Evolutionary conservation across 164 flowering plant species (phyloP), one percentile per base, ranked within the genome.

Genomic region (Paratinospora sagittata): DNA sequence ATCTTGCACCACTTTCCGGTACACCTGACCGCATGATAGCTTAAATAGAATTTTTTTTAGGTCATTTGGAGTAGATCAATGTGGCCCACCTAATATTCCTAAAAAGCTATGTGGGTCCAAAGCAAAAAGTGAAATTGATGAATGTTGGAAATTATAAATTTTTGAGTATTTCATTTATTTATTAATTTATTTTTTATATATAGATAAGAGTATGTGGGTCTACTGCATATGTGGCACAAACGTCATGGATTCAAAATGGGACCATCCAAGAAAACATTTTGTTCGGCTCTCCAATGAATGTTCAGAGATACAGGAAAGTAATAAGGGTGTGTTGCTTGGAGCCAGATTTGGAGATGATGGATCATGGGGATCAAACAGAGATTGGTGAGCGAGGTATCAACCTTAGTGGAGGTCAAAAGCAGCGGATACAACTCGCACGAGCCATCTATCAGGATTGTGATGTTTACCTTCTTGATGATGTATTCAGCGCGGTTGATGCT

Each of bases 341-440:
- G 81, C 89, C 86, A 47, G 99, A 96, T 79, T 70, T 96, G 79
- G 97, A 91, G 72, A 91, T 90, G 96, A 92, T 96, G 99, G 99
- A 96, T 73, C 84, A 76, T 69, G 96, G 98, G 33, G 99, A 96
- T 74, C 92, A 92, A 75, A 96, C 99, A 2, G 99, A 96, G 83
- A 96, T 96, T 17, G 99, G 99, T 67, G 99, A 96, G 75, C 94
- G 99, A 21, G 99, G 99, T 24, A 96, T 96, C 78, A 96, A 93
- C 78, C 92, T 96, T 61, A 93, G 99, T 58, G 99, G 99, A 19
- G 99, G 99, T 21, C 99, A 95, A 81, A 95, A 95, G 81, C 99
- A 95, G 84, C 78, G 98, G 61, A 89, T 95, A 67, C 99, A 93
- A 69, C 98, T 96, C 19, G 98, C 99, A 0, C 76, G 99, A 73